A percentile compares a stretch with the other conserved stretches of the same genome.
Conservation (phyloP, 2,329 filamentous ascomycete species). For the Tolypocladium cylindrosporum region DNA sequence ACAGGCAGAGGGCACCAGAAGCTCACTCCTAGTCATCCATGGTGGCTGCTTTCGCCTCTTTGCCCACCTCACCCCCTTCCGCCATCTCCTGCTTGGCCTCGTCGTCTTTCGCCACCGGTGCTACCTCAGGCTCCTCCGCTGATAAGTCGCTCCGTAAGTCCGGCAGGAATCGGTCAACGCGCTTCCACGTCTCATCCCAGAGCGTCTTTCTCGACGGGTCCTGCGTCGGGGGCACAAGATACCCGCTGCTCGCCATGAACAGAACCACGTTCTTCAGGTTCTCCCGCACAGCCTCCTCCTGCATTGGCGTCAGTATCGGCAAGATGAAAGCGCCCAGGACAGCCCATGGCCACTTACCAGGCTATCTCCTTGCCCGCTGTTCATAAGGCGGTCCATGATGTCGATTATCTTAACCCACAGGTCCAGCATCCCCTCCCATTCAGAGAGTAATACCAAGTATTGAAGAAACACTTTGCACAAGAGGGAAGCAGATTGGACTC, state of each 20-base stretch:
- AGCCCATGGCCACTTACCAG: slow-evolving; percentile 46
- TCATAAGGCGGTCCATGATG: slow-evolving; percentile 93
- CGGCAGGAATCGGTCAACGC: slow-evolving; percentile 55
- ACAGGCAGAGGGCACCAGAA: background rate
- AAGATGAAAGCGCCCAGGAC: background rate
- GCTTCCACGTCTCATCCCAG: slow-evolving; percentile 55
- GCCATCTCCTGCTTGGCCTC: background rate
- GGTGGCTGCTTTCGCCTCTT: background rate
- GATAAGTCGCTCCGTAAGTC: slow-evolving; percentile 48
- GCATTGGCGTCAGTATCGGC: slow-evolving; percentile 5
- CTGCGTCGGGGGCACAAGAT: slow-evolving; percentile 60
- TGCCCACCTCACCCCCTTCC: background rate
- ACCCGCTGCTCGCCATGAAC: slow-evolving; percentile 87
- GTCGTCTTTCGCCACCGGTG: slow-evolving; percentile 3
- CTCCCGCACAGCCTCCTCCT: slow-evolving; percentile 93
- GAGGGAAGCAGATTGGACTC: slow-evolving; percentile 82
- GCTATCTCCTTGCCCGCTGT: slow-evolving; percentile 84
- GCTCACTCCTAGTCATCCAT: background rate
- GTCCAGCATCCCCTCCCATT: slow-evolving; percentile 82
- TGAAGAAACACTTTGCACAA: slow-evolving; percentile 94
- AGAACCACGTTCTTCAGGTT: slow-evolving; percentile 92
- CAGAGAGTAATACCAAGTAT: slow-evolving; percentile 74
- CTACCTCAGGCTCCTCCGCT: slow-evolving; percentile 30
- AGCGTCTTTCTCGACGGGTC: slow-evolving; percentile 45
- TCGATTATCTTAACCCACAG: slow-evolving; percentile 89